phyloP scores from a whole-genome alignment of 768 basidiomycete species.

The Boletus coccyginus region DNA sequence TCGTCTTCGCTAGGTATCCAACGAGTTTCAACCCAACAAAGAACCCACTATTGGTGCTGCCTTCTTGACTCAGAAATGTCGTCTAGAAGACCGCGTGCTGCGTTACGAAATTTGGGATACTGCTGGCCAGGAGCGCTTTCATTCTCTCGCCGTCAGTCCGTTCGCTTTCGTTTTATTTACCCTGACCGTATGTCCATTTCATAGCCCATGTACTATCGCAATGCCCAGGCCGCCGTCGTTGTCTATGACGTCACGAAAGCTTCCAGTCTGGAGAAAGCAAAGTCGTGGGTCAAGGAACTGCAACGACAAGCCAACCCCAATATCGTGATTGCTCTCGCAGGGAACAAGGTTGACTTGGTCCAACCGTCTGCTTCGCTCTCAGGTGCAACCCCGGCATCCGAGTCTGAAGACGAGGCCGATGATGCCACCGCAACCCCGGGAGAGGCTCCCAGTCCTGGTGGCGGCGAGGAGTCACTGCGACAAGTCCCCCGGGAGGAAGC shows the following conservation, averaged over 20 bases:
- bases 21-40: constrained; percentile 99
- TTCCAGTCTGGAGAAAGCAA: constrained; percentile 94
- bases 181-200: constrained; percentile 5
- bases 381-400: constrained; percentile 48
- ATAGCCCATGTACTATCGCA: constrained; percentile 98
- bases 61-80: constrained; percentile 93
- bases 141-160: constrained; percentile 82
- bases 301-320: constrained; percentile 99
- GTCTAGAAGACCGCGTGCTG: constrained; percentile 88
- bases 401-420: constrained; percentile 86
- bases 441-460: constrained; percentile 51
- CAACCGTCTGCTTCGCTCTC: constrained; percentile 58
- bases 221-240: constrained; percentile 96
- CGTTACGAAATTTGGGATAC: constrained; percentile 99
- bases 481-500: constrained; percentile 96
- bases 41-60: constrained; percentile 98
- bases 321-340: constrained; percentile 97
- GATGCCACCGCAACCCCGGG: constrained; percentile 89
- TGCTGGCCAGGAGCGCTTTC: constrained; percentile 94
- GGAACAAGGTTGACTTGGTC: constrained; percentile 95
- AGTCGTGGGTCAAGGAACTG: constrained; percentile 99
- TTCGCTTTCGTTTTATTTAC: not conserved
- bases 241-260: constrained; percentile 98
- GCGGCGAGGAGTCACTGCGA: constrained; percentile 68
- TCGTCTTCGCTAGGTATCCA: constrained; percentile 61